Evolutionary conservation across 345 rosid species (phyloP).

Genomic region (Ailanthus altissimus): DNA sequence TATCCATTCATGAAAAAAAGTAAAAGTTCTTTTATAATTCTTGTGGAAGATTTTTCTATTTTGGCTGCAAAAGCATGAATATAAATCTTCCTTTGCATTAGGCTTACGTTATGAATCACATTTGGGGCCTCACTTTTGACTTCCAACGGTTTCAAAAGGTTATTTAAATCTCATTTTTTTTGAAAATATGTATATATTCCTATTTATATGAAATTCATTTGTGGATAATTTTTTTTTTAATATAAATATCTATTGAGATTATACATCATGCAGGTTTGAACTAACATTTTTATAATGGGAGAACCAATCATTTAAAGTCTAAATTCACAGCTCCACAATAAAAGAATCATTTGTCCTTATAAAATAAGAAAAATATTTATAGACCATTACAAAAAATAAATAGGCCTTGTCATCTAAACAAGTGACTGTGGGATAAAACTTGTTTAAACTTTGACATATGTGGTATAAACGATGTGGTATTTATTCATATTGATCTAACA

Average conservation of each 20-base stretch:
- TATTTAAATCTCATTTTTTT: neutral
- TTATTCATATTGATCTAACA: neutral
- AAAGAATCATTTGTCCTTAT: no score
- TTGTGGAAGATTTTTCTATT: no score
- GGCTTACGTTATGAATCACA: constrained; percentile 14
- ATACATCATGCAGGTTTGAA: no score
- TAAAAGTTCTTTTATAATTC: neutral
- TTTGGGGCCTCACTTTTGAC: neutral
- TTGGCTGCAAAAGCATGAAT: neutral
- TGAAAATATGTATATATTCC: neutral
- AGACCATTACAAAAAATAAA: no score
- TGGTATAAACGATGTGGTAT: neutral
- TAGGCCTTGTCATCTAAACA: no score
- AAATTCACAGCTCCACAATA: no score
- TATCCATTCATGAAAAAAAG: constrained; percentile 19
- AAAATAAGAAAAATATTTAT: no score
- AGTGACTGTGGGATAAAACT: neutral
- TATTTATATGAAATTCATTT: neutral
- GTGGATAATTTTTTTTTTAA: no score
- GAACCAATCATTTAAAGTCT: no score
- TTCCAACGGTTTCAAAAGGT: neutral
- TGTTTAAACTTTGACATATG: neutral
- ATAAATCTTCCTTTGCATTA: constrained; percentile 15
- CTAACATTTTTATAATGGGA: no score
- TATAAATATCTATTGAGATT: no score